Percentiles rank a stretch among this genome's conserved stretches.
Conservation (phyloP, 2,329 filamentous ascomycete genomes). For the Botryotinia globosa region DNA sequence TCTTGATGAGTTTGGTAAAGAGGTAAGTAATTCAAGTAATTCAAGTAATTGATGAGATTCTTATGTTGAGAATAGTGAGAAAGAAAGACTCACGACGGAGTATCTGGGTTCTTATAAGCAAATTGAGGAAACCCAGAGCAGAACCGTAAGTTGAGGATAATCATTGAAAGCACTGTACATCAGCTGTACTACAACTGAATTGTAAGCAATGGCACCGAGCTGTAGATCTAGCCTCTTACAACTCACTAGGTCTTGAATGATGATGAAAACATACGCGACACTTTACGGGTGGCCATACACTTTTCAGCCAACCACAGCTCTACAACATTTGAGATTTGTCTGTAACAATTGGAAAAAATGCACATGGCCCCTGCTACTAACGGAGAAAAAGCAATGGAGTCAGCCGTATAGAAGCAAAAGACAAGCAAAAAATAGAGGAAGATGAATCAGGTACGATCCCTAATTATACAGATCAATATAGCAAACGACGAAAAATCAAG, state of each 20-base stretch:
- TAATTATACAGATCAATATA: not conserved
- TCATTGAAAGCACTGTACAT: no score
- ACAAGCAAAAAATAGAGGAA: not conserved
- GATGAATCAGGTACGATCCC: not conserved
- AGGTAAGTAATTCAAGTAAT: not conserved
- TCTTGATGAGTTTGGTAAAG: not conserved
- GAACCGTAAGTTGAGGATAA: not conserved
- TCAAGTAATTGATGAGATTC: not conserved
- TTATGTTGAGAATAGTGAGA: not conserved
- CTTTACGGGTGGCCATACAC: not conserved
- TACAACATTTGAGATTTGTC: not conserved
- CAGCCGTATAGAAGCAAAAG: not conserved
- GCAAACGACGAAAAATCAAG: rapidly evolving
- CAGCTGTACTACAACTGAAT: not conserved
- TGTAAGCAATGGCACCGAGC: not conserved
- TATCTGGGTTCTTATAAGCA: not conserved
- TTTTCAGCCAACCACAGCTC: not conserved
- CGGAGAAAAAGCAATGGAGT: not conserved
- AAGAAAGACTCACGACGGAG: not conserved
- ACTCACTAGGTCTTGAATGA: not conserved
- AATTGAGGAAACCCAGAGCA: no score
- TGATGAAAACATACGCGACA: not conserved
- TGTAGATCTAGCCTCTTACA: not conserved
- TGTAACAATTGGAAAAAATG: not conserved
- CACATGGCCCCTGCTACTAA: not conserved